A percentile compares a stretch with the other conserved stretches of the same genome.
Conservation (phyloP, 2,329 filamentous ascomycete species). For the Aspergillus glaucus region DNA sequence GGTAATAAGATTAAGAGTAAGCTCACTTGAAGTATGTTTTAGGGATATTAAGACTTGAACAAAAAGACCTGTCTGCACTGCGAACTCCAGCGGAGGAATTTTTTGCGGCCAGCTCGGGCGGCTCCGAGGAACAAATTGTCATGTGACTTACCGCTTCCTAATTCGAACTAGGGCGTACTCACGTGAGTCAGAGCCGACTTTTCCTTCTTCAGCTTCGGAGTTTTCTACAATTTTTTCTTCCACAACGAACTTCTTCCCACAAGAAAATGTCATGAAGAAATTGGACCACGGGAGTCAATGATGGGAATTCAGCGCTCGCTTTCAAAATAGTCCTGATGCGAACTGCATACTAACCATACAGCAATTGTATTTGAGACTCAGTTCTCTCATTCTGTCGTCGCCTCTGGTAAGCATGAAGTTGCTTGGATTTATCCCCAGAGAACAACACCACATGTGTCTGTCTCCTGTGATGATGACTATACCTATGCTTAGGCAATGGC, state of each 20-base stretch:
- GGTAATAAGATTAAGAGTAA: not conserved
- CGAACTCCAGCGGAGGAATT: conserved; percentile 16
- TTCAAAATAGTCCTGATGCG: conserved; percentile 11
- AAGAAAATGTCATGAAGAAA: not conserved
- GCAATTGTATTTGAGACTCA: conserved; percentile 6
- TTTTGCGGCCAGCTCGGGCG: conserved; percentile 16
- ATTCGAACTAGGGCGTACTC: too few species aligned
- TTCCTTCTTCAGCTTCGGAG: not conserved
- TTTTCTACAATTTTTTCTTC: not conserved
- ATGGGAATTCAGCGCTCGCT: conserved; percentile 9
- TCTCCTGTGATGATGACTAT: conserved; percentile 43
- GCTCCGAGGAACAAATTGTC: not conserved
- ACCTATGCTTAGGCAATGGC: conserved; percentile 41
- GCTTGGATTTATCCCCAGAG: not conserved
- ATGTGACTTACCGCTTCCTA: conserved; percentile 1
- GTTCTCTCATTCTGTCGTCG: not conserved
- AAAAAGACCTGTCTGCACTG: too few species aligned
- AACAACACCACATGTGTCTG: conserved; percentile 1
- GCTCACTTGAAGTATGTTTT: conserved; percentile 20
- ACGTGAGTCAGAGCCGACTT: too few species aligned
- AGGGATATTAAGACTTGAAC: not conserved
- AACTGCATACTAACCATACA: conserved; percentile 3
- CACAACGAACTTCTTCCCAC: not conserved
- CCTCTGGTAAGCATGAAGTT: not conserved
- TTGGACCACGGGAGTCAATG: not conserved